phyloP scores from a whole-genome alignment of 495 filamentous ascomycete genomes.

The Mytilinidion resinicola region DNA sequence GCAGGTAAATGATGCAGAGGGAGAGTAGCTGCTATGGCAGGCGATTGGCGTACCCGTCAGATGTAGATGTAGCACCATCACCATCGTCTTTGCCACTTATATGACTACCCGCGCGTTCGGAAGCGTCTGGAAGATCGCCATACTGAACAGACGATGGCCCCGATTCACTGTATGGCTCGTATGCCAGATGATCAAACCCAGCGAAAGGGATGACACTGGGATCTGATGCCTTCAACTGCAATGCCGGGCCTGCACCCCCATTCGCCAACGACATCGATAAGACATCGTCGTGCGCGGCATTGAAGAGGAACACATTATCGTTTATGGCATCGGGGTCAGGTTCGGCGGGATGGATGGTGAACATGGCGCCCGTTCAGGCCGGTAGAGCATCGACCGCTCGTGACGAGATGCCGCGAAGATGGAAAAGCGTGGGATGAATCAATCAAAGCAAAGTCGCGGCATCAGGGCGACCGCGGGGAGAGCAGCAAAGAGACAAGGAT shows the following conservation, averaged over 20 bases:
- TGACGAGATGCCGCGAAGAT: background rate
- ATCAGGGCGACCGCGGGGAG: background rate
- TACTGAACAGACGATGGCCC: constrained; percentile 24
- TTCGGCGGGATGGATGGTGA: constrained; percentile 15
- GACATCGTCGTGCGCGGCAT: constrained; percentile 7
- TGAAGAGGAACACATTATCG: constrained; percentile 17
- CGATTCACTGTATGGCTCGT: constrained; percentile 29
- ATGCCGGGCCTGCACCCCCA: constrained; percentile 1
- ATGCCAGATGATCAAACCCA: constrained; percentile 18
- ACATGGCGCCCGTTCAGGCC: constrained; percentile 12
- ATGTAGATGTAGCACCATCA: constrained; percentile 15
- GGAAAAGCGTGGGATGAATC: background rate
- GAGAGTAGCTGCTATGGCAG: constrained; percentile 8
- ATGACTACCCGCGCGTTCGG: constrained; percentile 20
- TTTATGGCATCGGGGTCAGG: constrained; percentile 22
- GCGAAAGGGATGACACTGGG: constrained; percentile 15
- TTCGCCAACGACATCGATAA: constrained; percentile 19
- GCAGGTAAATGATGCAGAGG: constrained; percentile 10
- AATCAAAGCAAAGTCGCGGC: background rate
- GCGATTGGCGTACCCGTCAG: constrained; percentile 19
- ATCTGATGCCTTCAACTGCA: constrained; percentile 12
- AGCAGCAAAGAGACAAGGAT: background rate
- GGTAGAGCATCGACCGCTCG: background rate
- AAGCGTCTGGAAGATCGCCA: constrained; percentile 19
- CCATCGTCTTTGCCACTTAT: constrained; percentile 24